phyloP scores from a whole-genome alignment of 345 rosid species.

The Salix purpurea region DNA sequence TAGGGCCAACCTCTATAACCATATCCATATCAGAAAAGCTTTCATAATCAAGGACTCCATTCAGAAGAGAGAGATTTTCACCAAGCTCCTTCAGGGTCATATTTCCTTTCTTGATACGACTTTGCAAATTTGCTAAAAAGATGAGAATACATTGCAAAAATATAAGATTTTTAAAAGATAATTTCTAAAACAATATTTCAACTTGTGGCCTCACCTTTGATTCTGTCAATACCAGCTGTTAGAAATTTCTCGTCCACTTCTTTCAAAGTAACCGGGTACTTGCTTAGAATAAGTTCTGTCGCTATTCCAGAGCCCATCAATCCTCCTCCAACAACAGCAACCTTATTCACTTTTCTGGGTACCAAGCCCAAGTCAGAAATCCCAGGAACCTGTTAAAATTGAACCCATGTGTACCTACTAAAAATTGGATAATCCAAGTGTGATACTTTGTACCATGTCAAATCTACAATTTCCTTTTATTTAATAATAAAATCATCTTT shows the following conservation, averaged over 20 bases:
- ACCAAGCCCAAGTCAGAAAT: conserved; percentile 1
- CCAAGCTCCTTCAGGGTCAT: background rate
- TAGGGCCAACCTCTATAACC: conserved; percentile 6
- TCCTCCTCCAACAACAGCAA: conserved; percentile 11
- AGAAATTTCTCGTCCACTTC: background rate
- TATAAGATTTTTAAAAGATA: background rate
- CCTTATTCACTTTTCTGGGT: background rate
- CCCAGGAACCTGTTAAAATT: conserved; percentile 2
- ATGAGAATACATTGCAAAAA: background rate
- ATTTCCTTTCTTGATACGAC: background rate
- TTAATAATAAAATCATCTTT: too few relatives aligned
- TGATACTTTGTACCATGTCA: too few relatives aligned
- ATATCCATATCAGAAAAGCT: background rate
- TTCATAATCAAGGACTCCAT: background rate
- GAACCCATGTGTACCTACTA: background rate
- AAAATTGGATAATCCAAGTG: too few relatives aligned
- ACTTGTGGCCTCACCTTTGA: background rate
- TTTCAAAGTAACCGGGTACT: background rate
- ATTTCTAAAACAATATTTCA: background rate
- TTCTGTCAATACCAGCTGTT: conserved; percentile 5
- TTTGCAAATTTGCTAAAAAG: background rate
- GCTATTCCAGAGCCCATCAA: conserved; percentile 2
- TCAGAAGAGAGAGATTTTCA: background rate
- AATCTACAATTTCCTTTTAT: too few relatives aligned
- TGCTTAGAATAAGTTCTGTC: background rate